Percentiles rank a stretch among this genome's conserved stretches.
Evolutionary conservation across 371 early-diverging fungal species (phyloP).

Genomic region (Actinomortierella ambigua): DNA sequence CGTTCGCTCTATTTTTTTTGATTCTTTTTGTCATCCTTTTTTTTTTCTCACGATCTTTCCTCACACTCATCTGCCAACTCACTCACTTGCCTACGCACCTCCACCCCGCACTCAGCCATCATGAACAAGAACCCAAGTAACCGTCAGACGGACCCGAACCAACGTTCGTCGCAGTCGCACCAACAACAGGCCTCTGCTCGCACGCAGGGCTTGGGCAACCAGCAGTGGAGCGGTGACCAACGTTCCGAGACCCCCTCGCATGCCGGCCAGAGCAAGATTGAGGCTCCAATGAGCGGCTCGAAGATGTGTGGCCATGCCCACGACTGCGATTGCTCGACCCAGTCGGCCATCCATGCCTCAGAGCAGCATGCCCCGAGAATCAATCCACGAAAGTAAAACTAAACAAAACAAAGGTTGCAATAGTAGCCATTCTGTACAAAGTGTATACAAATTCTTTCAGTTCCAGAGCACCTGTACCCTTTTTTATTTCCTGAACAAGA

Average conservation of each 20-base stretch:
- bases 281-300: conserved; percentile 27
- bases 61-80: too few species aligned
- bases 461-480: too few species aligned
- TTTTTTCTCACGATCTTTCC: too few species aligned
- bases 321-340: conserved; percentile 29
- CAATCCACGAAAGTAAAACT: too few species aligned
- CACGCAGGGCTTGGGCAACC: too few species aligned
- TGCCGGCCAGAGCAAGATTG: conserved; percentile 24
- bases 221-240: conserved; percentile 2
- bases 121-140: conserved; percentile 15
- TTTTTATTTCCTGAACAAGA: too few species aligned
- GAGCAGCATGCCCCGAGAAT: conserved; percentile 22
- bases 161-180: conserved; percentile 12
- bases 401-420: too few species aligned
- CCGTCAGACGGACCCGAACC: conserved; percentile 6
- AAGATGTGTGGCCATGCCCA: conserved; percentile 25
- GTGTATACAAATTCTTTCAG: too few species aligned
- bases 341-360: conserved; percentile 23
- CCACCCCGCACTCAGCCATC: not conserved
- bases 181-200: conserved; percentile 5
- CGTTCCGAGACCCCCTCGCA: conserved; percentile 17
- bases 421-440: too few species aligned
- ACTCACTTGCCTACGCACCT: too few species aligned
- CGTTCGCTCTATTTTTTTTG: too few species aligned
- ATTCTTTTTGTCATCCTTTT: too few species aligned